Evolutionary conservation across 176 grass and related monocot species (phyloP).

Genomic region (Chloris gayana): DNA sequence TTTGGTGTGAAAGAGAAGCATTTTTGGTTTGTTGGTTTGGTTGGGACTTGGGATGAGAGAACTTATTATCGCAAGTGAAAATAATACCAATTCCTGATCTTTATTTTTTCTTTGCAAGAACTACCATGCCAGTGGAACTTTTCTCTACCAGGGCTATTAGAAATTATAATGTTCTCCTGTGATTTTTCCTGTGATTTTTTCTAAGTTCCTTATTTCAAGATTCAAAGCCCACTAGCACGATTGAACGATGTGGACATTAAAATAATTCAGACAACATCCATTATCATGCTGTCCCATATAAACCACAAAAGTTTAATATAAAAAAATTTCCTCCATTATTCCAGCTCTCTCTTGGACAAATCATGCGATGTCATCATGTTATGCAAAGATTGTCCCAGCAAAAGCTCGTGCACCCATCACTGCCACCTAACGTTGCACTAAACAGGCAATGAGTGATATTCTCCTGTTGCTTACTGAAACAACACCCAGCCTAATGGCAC

Average conservation of each 20-base stretch:
- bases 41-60: conserved; percentile 10
- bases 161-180: too few species aligned
- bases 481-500: too few species aligned
- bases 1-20: conserved; percentile 18
- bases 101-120: not conserved
- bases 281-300: not conserved
- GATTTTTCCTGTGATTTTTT: not conserved
- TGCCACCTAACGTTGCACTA: not conserved
- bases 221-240: not conserved
- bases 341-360: not conserved
- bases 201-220: not conserved
- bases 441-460: not conserved
- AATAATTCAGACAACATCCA: not conserved
- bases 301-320: not conserved
- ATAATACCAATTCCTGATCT: not conserved
- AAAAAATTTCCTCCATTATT: not conserved
- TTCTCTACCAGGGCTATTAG: not conserved
- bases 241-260: not conserved
- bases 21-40: conserved; percentile 17
- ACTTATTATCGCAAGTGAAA: not conserved
- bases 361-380: not conserved
- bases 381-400: conserved; percentile 11
- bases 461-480: not conserved
- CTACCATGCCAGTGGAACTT: not conserved
- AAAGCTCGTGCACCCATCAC: not conserved